Percentiles rank a stretch among this genome's conserved stretches.
These are phyloP conservation scores for Arctostaphylos glauca DNA, from an alignment of 148 eudicot genomes.

Conservation along the genomic window DNA sequence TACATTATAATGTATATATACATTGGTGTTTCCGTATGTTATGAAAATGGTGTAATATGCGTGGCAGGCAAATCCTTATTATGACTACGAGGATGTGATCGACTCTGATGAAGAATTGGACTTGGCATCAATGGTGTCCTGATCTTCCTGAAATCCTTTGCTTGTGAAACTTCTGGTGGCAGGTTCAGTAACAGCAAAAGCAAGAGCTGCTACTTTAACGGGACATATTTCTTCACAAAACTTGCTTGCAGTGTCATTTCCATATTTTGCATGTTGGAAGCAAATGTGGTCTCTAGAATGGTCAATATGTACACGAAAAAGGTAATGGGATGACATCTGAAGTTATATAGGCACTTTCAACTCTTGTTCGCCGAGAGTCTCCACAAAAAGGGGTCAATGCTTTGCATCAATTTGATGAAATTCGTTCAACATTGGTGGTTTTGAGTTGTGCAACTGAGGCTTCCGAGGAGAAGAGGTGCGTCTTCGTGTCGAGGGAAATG, in stretches of 20 bases:
- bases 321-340: no score
- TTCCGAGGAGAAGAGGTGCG: neutral
- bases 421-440: neutral
- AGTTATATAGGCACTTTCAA: no score
- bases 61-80: constrained; percentile 79
- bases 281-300: neutral
- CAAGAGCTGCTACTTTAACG: no score
- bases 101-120: constrained; percentile 95
- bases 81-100: constrained; percentile 69
- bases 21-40: neutral
- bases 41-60: neutral
- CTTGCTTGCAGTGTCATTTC: no score
- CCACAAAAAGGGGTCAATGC: constrained; percentile 34
- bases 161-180: no score
- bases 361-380: constrained; percentile 18
- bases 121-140: constrained; percentile 62
- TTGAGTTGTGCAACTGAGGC: no score
- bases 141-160: constrained; percentile 30
- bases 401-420: constrained; percentile 27
- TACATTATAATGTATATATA: neutral
- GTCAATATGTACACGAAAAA: no score
- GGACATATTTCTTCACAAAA: no score
- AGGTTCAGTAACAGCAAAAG: no score
- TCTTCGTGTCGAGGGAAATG: neutral
- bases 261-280: no score